Evolutionary conservation across 202 grass and related monocot genomes (phyloP), one percentile per base, ranked within the genome.

Genomic region (Bolboschoenoplectus hybrid): DNA sequence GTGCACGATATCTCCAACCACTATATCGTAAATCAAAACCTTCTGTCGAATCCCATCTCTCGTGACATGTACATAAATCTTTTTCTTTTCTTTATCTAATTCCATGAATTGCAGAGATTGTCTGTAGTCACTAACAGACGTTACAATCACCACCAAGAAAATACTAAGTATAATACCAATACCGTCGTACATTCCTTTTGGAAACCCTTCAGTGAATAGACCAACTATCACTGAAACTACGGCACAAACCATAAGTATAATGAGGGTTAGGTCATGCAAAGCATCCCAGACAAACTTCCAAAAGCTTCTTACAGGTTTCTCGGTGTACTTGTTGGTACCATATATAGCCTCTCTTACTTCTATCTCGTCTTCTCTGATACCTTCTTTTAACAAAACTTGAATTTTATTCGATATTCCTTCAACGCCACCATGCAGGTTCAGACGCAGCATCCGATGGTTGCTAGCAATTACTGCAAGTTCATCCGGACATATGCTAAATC

Each of bases 231-330:
- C 38, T 88, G 95, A 95, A 88, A 98, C 63, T 53, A 98, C 17
- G 35, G 91, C 87, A 81, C 95, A 98, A 14, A 92, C 75, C 11
- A 91, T 88, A 44, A 98, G 91, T 85, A 98, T 91, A 80, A 92
- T 91, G 35, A 98, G 80, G 12, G 95, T 98, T 77, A 92, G 65
- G 70, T 98, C 95, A 84, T 98, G 95, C n/a, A 98, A 81, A 80
- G 91, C 91, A 86, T 98, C 95, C 95, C 95, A 95, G 12, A 98
- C 86, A 85, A 98, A 98, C 88, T 79, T 93, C 91, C 87, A 98
- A 36, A 98, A 98, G 77, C 89, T 91, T 88, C 91, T 93, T 39
- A 88, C 77, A 56, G 91, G 91, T 72, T 98, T 98, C 63, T 93
- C 87, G 7, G 81, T 69, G 11, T 92, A 87, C 67, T 87, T 85